Base-by-base conservation (phyloP, 345 rosid genomes). In the Acer campestre region DNA sequence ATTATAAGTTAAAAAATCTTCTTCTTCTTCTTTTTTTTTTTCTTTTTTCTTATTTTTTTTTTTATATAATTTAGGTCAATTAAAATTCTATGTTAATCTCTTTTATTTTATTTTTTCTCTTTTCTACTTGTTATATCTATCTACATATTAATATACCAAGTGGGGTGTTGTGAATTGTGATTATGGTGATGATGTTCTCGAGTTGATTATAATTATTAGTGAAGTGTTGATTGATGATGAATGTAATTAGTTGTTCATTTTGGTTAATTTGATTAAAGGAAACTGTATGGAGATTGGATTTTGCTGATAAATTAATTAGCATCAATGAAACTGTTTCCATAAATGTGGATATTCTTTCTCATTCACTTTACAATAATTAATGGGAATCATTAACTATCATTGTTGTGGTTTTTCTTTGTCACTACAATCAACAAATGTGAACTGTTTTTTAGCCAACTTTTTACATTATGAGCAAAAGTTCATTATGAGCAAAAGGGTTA, bases 201-300 rank as follows among this genome's bases (percentile, higher is more conserved):
- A 38, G 55, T 62, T 73, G 56, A 73, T 67, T 62, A 56, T 53
- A 38, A 73, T 67, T 62, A 46, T 42, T 62, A 61, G 58, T 53
- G 71, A 67, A 14, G 62, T 40, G 38, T 35, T 35, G 38, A 35
- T 35, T 35, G 38, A 35, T 35, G 38, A 35, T 35, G 38, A 35
- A 35, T 35, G 38, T 35, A 35, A 35, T 35, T 35, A 35, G 6
- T 77, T 64, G 80, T 76, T 85, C 68, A 61, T 75, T 35, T 35
- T 75, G 70, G 68, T 85, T 75, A 69, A 67, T 85, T 85, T 82
- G 78, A 63, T 77, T 63, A 70, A 80, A 75, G 70, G 70, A 64
- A 68, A 70, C 40, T 78, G 20, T 29, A 22, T 51, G 22, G 29
- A 49, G 71, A 68, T 59, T 59, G 61, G 49, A 56, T 61, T 75